phyloP scores from a whole-genome alignment of 495 filamentous ascomycete species.

The Ascodesmis nigricans region DNA sequence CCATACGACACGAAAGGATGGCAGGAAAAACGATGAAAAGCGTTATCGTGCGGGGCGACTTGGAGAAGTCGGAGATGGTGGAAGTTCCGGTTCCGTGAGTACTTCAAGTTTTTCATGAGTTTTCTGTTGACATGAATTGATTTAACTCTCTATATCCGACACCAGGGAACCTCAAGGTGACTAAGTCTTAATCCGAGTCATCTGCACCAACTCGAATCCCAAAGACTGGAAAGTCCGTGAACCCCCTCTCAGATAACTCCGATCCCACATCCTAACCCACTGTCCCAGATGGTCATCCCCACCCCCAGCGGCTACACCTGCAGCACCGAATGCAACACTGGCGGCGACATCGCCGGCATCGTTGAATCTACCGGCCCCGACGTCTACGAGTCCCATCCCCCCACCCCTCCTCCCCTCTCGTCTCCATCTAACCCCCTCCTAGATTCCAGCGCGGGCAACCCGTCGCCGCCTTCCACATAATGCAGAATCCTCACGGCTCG shows the following conservation, averaged over 20 bases:
- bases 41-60: too few species aligned
- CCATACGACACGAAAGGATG: too few species aligned
- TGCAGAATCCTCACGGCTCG: constrained; percentile 17
- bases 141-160: too few species aligned
- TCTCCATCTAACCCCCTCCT: too few species aligned
- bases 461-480: constrained; percentile 26
- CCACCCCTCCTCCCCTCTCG: background rate
- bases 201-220: constrained; percentile 49
- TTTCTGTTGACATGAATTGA: too few species aligned
- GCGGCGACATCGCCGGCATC: constrained; percentile 27
- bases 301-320: constrained; percentile 1
- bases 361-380: constrained; percentile 23
- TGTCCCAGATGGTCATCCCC: too few species aligned
- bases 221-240: constrained; percentile 50
- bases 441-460: constrained; percentile 26
- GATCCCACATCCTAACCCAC: background rate
- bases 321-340: constrained; percentile 14
- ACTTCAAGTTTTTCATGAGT: too few species aligned
- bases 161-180: too few species aligned
- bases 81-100: too few species aligned
- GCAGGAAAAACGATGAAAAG: too few species aligned
- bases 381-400: constrained; percentile 11
- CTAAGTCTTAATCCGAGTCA: constrained; percentile 51
- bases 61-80: too few species aligned
- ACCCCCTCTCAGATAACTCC: too few species aligned